Conservation (phyloP, 257 asterid species). For the Ilex aquifolium region DNA sequence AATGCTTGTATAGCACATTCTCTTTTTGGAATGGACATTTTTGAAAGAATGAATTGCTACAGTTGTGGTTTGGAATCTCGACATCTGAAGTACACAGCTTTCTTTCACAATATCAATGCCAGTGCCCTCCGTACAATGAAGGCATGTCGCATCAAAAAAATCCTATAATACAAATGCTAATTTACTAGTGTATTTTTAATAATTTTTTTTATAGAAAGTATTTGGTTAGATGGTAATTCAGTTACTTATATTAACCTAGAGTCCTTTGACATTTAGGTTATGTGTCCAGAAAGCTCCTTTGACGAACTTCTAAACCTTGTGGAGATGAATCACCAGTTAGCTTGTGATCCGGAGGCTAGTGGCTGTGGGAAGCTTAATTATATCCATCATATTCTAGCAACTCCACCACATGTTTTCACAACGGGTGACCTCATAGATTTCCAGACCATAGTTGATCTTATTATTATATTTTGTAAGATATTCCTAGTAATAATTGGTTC, state of each 20-base stretch:
- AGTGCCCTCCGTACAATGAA: constrained; percentile 93
- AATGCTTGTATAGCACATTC: constrained; percentile 77
- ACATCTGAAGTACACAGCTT: constrained; percentile 80
- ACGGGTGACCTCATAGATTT: constrained; percentile 39
- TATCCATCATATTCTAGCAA: constrained; percentile 79
- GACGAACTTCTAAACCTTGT: constrained; percentile 78
- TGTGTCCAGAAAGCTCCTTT: constrained; percentile 75
- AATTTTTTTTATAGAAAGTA: constrained; percentile 1
- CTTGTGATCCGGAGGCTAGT: constrained; percentile 82
- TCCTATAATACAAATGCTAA: neutral
- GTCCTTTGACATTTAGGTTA: constrained; percentile 45
- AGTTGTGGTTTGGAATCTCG: constrained; percentile 84
- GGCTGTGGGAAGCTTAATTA: constrained; percentile 88
- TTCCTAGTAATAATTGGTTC: neutral
- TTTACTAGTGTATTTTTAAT: neutral
- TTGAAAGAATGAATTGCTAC: constrained; percentile 85
- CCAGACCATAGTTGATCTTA: neutral
- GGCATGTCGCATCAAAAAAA: constrained; percentile 33
- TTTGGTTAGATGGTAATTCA: constrained; percentile 14
- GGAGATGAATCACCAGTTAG: constrained; percentile 92
- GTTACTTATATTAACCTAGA: constrained; percentile 10
- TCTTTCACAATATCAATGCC: constrained; percentile 88
- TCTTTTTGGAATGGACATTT: constrained; percentile 84
- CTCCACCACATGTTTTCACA: constrained; percentile 81
- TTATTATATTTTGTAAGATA: neutral